Percentiles rank a stretch among this genome's conserved stretches.
Conservation (phyloP, 768 basidiomycete genomes). For the Tephrocybe rancida region DNA sequence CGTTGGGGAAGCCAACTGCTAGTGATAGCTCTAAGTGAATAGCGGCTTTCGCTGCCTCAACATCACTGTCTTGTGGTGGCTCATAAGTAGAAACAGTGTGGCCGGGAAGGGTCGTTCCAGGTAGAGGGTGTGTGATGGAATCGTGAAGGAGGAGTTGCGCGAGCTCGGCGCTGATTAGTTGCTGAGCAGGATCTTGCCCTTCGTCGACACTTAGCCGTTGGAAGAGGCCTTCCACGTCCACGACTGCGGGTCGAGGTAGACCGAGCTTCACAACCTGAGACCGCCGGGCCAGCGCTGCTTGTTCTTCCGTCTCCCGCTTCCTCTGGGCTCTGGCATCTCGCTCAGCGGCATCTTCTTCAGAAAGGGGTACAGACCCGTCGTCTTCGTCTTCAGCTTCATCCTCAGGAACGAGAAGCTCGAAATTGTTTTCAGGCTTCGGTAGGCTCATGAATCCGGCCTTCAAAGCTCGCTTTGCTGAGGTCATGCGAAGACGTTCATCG, state of each 20-base stretch:
- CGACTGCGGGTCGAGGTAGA: slow-evolving; percentile 84
- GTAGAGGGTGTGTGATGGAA: slow-evolving; percentile 82
- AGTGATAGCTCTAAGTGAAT: slow-evolving; percentile 83
- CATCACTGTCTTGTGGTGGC: slow-evolving; percentile 75
- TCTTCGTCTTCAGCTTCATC: slow-evolving; percentile 76
- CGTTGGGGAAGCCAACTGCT: slow-evolving; percentile 83
- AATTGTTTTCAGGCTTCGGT: slow-evolving; percentile 96
- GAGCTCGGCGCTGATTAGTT: slow-evolving; percentile 77
- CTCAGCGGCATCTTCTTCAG: slow-evolving; percentile 91
- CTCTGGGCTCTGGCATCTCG: slow-evolving; percentile 76
- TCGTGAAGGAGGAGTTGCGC: slow-evolving; percentile 84
- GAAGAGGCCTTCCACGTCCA: slow-evolving; percentile 70
- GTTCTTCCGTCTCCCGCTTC: slow-evolving; percentile 74
- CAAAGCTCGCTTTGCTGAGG: slow-evolving; percentile 74
- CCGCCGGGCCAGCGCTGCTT: slow-evolving; percentile 77
- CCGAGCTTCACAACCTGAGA: slow-evolving; percentile 80
- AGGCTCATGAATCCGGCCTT: slow-evolving; percentile 80
- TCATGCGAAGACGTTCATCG: slow-evolving; percentile 63
- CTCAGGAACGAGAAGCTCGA: slow-evolving; percentile 91
- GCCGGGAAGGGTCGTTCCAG: slow-evolving; percentile 82
- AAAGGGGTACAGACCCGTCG: slow-evolving; percentile 27
- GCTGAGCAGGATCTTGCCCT: slow-evolving; percentile 50
- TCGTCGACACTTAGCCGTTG: slow-evolving; percentile 56
- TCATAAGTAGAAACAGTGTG: slow-evolving; percentile 68
- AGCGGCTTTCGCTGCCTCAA: slow-evolving; percentile 67